A percentile compares a stretch with the other conserved stretches of the same genome.
phyloP scores from a whole-genome alignment of 139 green algal genomes.

The Chlorella sp. region DNA sequence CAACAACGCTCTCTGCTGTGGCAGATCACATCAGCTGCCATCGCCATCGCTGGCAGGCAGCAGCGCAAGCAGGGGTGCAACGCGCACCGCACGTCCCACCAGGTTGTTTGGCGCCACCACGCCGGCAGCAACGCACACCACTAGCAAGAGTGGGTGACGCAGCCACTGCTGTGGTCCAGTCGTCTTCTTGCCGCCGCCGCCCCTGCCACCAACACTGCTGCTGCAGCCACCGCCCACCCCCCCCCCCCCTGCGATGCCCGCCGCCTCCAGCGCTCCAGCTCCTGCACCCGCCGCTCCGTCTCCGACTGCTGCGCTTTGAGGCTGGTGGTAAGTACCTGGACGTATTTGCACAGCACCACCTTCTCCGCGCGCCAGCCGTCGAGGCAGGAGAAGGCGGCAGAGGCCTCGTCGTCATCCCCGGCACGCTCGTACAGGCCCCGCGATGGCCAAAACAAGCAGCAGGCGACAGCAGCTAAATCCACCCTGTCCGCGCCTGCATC shows the following conservation, averaged over 20 bases:
- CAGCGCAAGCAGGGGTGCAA: conserved; percentile 8
- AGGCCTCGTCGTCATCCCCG: not conserved
- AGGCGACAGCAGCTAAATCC: no score
- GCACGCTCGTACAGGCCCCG: no score
- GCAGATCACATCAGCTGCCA: no score
- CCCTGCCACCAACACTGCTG: not conserved
- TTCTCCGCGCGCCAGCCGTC: conserved; percentile 10
- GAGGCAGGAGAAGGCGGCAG: not conserved
- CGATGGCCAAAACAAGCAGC: conserved; percentile 26
- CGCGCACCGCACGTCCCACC: not conserved
- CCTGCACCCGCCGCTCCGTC: conserved; percentile 35
- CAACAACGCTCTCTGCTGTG: no score
- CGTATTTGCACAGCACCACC: conserved; percentile 37
- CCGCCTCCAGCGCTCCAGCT: conserved; percentile 30
- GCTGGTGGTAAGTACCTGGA: conserved; percentile 23
- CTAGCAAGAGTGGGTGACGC: not conserved
- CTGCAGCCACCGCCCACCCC: not conserved
- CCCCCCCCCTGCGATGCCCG: not conserved
- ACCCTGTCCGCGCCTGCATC: no score
- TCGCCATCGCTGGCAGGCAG: no score
- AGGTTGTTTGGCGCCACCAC: not conserved
- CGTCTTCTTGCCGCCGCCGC: not conserved
- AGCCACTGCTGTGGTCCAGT: not conserved
- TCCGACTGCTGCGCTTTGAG: conserved; percentile 4
- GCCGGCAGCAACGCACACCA: not conserved